Evolutionary conservation across 1,139 yeast species (phyloP), one percentile per base, ranked within the genome.

Genomic region (Pichia sp.): DNA sequence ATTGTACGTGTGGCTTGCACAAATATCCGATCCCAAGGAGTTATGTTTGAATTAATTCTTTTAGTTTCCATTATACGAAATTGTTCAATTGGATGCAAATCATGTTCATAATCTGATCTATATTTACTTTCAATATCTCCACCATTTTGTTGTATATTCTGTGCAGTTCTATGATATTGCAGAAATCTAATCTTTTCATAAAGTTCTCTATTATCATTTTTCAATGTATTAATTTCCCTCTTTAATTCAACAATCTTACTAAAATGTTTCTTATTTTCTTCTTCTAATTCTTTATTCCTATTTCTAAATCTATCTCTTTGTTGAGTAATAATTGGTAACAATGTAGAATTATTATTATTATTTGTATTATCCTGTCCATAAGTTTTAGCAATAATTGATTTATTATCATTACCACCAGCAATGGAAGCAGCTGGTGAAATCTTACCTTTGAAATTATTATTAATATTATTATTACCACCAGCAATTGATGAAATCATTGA

Each of bases 221-320:
- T 82, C 57, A 89, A 68, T 4, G 72, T 65, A 42, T 73, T 76
- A 41, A 86, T 66, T 55, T 87, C 89, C 46, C 84, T 67, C 50
- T 76, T 79, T 51, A 86, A 68, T 45, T 84, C 86, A 40, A 68
- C 71, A 22, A 82, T 72, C 30, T 71, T 69, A 27, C 67, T 63
- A 49, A 72, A 71, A 52, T 76, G 80, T 54, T 77, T 78, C 58
- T 86, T 80, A 39, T 82, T 60, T 55, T 87, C 95, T 45, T 84
- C 85, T 61, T 92, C 97, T 42, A 92, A 71, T 59, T 87, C 96
- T 45, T 75, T 76, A 56, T 84, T 87, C 47, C 90, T 74, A 29
- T 78, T 76, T 55, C 95, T 78, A 70, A 90, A 89, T 52, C 97
- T 71, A 62, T 92, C 97, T 62, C 98, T 78, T 66, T 92, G 98